phyloP scores from a whole-genome alignment of 2,329 filamentous ascomycete genomes.

The Phialophora verrucosa region DNA sequence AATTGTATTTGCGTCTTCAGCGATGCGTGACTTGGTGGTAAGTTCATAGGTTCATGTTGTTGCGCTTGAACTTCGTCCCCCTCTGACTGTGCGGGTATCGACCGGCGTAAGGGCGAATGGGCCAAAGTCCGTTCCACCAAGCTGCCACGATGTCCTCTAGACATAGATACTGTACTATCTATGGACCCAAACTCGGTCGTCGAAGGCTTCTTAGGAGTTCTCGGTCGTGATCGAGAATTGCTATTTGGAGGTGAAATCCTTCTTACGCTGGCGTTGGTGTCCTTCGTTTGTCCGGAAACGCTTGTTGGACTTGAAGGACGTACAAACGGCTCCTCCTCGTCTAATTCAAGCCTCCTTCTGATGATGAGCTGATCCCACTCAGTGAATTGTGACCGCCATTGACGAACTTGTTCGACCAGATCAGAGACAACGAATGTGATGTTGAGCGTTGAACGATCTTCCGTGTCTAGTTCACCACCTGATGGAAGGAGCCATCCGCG shows the following conservation, averaged over 20 bases:
- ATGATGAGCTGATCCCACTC: slow-evolving; percentile 74
- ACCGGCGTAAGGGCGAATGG: slow-evolving; percentile 24
- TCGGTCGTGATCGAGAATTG: slow-evolving; percentile 21
- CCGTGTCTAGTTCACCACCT: slow-evolving; percentile 45
- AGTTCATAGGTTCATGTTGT: slow-evolving; percentile 8
- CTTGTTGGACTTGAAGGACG: slow-evolving; percentile 1
- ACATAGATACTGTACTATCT: slow-evolving; percentile 27
- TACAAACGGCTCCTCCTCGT: slow-evolving; percentile 24
- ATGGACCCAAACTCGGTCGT: slow-evolving; percentile 31
- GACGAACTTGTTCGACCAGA: slow-evolving; percentile 66
- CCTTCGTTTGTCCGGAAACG: slow-evolving; percentile 4
- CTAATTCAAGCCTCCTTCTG: slow-evolving; percentile 66
- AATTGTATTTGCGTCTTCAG: slow-evolving; percentile 33
- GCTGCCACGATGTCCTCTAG: slow-evolving; percentile 14
- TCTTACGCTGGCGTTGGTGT: not conserved
- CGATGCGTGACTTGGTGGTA: slow-evolving; percentile 14
- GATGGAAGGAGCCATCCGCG: slow-evolving; percentile 82
- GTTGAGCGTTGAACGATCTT: slow-evolving; percentile 42
- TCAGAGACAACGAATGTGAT: slow-evolving; percentile 64
- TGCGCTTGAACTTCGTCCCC: slow-evolving; percentile 7
- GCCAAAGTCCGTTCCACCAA: slow-evolving; percentile 24
- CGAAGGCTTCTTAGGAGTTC: slow-evolving; percentile 26
- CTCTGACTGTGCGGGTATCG: slow-evolving; percentile 16
- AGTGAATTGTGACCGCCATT: slow-evolving; percentile 68
- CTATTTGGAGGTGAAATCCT: slow-evolving; percentile 18